phyloP scores from a whole-genome alignment of 768 basidiomycete genomes.

The Porpolomopsis calyptriformis region DNA sequence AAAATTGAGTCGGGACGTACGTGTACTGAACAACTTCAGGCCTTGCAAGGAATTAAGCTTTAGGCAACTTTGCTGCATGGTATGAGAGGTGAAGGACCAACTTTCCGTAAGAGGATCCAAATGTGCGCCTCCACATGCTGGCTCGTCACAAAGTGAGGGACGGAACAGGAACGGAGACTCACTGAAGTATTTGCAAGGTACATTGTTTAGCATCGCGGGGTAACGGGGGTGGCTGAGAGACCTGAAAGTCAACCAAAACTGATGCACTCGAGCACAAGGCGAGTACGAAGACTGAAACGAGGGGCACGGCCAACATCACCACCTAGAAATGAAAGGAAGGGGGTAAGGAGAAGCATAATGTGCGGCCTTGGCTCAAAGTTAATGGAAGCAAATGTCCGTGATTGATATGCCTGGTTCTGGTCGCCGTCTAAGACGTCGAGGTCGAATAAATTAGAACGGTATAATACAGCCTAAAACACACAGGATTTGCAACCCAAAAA shows the following conservation, averaged over 20 bases:
- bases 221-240: conserved; percentile 62
- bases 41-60: conserved; percentile 21
- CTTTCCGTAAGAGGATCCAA: conserved; percentile 62
- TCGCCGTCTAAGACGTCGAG: no score
- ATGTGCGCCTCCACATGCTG: conserved; percentile 44
- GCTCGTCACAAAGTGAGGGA: background rate
- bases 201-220: conserved; percentile 51
- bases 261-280: conserved; percentile 26
- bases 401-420: no score
- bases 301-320: background rate
- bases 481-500: no score
- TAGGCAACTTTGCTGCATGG: background rate
- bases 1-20: conserved; percentile 26
- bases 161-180: conserved; percentile 14
- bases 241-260: conserved; percentile 56
- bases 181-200: conserved; percentile 56
- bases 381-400: no score
- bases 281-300: conserved; percentile 5
- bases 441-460: no score
- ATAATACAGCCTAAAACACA: no score
- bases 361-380: no score
- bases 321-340: background rate
- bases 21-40: conserved; percentile 53
- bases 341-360: no score
- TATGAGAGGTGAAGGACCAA: conserved; percentile 25